phyloP scores from a whole-genome alignment of 2,329 filamentous ascomycete species.

The Diaporthe australafricana region DNA sequence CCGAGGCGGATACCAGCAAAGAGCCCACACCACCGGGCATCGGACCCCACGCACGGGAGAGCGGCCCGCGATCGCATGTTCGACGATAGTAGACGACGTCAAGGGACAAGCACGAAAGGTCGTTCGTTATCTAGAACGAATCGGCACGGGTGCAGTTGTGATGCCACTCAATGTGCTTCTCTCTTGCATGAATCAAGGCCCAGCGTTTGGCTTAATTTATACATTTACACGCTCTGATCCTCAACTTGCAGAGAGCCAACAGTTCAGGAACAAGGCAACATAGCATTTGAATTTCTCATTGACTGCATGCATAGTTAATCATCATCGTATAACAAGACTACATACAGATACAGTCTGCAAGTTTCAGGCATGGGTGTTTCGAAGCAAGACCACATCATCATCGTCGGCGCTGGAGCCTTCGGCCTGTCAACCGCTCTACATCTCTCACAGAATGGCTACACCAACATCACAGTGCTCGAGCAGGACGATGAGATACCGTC shows the following conservation, averaged over 20 bases:
- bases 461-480: conserved; percentile 60
- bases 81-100: not conserved
- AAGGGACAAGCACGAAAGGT: too few relatives aligned
- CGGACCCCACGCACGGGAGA: not conserved
- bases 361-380: not conserved
- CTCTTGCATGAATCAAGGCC: not conserved
- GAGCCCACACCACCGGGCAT: not conserved
- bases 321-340: not conserved
- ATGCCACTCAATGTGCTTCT: not conserved
- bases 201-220: not conserved
- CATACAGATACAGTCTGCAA: not conserved
- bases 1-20: conserved; percentile 2
- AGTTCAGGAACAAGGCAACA: not conserved
- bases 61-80: conserved; percentile 15
- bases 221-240: not conserved
- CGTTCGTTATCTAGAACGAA: conserved; percentile 14
- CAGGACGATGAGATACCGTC: conserved; percentile 54
- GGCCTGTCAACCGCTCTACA: conserved; percentile 62
- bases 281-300: not conserved
- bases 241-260: not conserved
- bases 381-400: conserved; percentile 42
- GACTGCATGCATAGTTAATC: not conserved
- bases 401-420: conserved; percentile 61
- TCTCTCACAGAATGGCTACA: conserved; percentile 56
- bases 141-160: not conserved